A percentile compares a stretch with the other conserved stretches of the same genome.
These are phyloP conservation scores for Tolypocladium ophioglossoides DNA, from an alignment of 2,329 filamentous ascomycete genomes.

Conservation along the genomic window DNA sequence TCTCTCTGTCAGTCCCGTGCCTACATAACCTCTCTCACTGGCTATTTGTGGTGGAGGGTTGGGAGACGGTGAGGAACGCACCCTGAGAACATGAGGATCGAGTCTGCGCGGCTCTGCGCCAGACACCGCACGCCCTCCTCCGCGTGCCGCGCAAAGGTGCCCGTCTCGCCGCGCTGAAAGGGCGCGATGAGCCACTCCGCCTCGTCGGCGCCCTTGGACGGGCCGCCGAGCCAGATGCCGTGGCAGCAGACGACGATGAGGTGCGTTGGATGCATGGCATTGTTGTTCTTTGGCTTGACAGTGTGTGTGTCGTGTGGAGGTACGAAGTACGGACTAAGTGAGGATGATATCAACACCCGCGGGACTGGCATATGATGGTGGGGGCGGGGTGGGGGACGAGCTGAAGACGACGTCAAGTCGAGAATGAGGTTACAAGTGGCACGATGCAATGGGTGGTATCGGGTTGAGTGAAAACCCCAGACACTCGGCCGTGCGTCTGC, in stretches of 20 bases:
- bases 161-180: slow-evolving; percentile 69
- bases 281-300: too few relatives aligned
- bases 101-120: slow-evolving; percentile 26
- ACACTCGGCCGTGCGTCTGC: neutral
- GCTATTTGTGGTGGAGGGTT: too few relatives aligned
- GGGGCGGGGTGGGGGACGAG: neutral
- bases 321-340: too few relatives aligned
- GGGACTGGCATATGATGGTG: neutral
- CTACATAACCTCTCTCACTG: too few relatives aligned
- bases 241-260: slow-evolving; percentile 79
- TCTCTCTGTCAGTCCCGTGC: too few relatives aligned
- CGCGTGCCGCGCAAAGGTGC: slow-evolving; percentile 70
- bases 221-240: slow-evolving; percentile 60
- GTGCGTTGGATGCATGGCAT: slow-evolving; percentile 21
- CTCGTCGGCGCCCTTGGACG: slow-evolving; percentile 40
- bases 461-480: neutral
- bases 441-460: neutral
- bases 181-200: slow-evolving; percentile 61
- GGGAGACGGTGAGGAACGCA: too few relatives aligned
- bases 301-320: neutral
- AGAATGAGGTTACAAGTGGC: neutral
- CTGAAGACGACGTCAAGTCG: neutral
- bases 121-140: slow-evolving; percentile 50
- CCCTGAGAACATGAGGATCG: slow-evolving; percentile 63
- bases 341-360: neutral